phyloP scores from a whole-genome alignment of 441 rosid species.

The Eugenia klotzschiana region DNA sequence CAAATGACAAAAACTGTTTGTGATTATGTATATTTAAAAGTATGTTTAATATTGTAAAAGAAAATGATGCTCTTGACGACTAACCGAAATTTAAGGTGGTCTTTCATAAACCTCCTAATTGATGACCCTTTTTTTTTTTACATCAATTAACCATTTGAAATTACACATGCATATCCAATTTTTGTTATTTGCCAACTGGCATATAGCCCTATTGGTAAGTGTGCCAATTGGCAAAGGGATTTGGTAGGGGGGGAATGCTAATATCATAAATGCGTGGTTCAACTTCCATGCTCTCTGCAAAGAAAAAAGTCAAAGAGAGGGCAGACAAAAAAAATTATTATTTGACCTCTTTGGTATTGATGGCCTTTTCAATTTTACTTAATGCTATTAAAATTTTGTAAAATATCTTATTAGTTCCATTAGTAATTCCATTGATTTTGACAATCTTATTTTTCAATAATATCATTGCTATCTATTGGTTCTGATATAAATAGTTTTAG shows the following conservation, averaged over 20 bases:
- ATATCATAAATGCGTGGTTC: too few relatives aligned
- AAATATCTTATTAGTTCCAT: not conserved
- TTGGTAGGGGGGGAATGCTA: too few relatives aligned
- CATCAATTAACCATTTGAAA: not conserved
- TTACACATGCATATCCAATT: not conserved
- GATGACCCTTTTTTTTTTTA: not conserved
- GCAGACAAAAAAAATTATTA: too few relatives aligned
- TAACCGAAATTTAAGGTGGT: not conserved
- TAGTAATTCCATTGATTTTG: not conserved
- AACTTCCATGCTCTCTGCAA: too few relatives aligned
- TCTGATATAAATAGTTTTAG: not conserved
- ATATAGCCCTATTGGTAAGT: too few relatives aligned
- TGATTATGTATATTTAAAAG: not conserved
- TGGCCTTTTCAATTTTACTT: not conserved
- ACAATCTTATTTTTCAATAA: not conserved
- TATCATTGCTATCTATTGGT: not conserved
- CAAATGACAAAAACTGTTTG: not conserved
- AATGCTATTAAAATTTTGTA: not conserved
- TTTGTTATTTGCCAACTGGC: not conserved
- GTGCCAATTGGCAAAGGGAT: too few relatives aligned
- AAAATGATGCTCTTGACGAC: not conserved
- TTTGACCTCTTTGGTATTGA: not conserved
- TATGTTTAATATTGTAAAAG: not conserved
- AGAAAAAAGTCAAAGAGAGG: too few relatives aligned
- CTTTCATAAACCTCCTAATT: not conserved